Evolutionary conservation across 768 basidiomycete species (phyloP).

Genomic region (Gloeopeniophorella convolvens): DNA sequence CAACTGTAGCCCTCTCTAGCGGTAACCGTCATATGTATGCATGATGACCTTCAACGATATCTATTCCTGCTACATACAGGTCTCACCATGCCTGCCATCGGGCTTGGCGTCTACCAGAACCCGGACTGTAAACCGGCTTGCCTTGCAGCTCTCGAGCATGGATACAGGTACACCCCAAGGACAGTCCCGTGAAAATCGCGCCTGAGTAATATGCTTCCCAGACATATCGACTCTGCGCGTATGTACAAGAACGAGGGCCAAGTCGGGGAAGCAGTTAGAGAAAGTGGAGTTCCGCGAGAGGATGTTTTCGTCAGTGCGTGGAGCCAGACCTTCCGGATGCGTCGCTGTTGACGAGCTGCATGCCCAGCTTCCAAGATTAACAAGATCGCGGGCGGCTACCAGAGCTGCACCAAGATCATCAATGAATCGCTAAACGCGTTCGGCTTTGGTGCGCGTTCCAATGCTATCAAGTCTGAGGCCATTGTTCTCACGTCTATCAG

Average conservation of each 20-base stretch:
- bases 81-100: slow-evolving; percentile 54
- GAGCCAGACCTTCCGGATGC: not conserved
- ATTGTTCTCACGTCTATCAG: slow-evolving; percentile 26
- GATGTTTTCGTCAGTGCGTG: slow-evolving; percentile 66
- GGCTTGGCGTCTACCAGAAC: slow-evolving; percentile 68
- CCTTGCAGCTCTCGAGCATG: slow-evolving; percentile 54
- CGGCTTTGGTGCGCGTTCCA: not conserved
- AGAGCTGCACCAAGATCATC: slow-evolving; percentile 4
- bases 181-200: not conserved
- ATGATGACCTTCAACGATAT: not conserved
- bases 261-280: slow-evolving; percentile 53
- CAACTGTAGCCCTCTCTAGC: too few species aligned
- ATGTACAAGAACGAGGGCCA: slow-evolving; percentile 58
- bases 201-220: slow-evolving; percentile 24
- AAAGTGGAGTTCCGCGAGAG: slow-evolving; percentile 48
- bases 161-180: slow-evolving; percentile 46
- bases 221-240: slow-evolving; percentile 72
- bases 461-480: not conserved
- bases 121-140: slow-evolving; percentile 48
- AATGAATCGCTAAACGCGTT: slow-evolving; percentile 6
- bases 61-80: slow-evolving; percentile 31
- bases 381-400: slow-evolving; percentile 12
- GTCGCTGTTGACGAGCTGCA: not conserved
- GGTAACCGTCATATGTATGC: slow-evolving; percentile 25
- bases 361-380: slow-evolving; percentile 18